Base-by-base conservation (phyloP, 371 early-diverging fungal genomes). In the Mortierella sp. region DNA sequence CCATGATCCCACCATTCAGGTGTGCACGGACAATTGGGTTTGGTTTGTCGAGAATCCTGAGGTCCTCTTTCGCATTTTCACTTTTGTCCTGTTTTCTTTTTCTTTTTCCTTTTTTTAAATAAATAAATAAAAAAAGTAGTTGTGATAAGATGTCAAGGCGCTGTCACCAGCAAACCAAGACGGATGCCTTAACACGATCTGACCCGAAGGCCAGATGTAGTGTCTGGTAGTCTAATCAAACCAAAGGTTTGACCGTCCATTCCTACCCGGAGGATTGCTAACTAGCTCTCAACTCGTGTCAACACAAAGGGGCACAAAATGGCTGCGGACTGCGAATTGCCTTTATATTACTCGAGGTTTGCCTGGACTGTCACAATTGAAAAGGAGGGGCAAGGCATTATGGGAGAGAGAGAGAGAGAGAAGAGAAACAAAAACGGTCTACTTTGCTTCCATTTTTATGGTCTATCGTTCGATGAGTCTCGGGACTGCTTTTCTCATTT, bases 181-280 rank as follows among this genome's bases (percentile, higher is more conserved):
- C 75, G 75, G 52, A 75, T 75, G 75, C 75, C 75, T 75, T 75
- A 75, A 75, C 75, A 75, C 75, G 70, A 48, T 61, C 70, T 65
- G 47, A 11, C 46, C 55, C 68, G 15, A 15, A 18, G 52, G 37
- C 59, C 62, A 61, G 69, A 62, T 65, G 62, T 55, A 55, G 75
- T 75, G 75, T 75, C 64, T 75, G 75, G 75, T 75, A 75, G 70
- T 70, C 23, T 43, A 50, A 43, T 56, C 48, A 48, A n/a, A 26
- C 48, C 64, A 50, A 46, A 43, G 62, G 71, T 55, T 28, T 57
- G 66, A 30, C 62, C 75, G 75, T 75, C 75, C 75, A 75, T 75
- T 75, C 75, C 75, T 75, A 75, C 75, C 75, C 75, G 75, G 75
- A 75, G 75, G 75, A 75, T 75, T 75, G 75, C 75, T 75, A 75